Evolutionary conservation across 1,139 yeast species (phyloP).

Genomic region (Suhomyces panamericanus): DNA sequence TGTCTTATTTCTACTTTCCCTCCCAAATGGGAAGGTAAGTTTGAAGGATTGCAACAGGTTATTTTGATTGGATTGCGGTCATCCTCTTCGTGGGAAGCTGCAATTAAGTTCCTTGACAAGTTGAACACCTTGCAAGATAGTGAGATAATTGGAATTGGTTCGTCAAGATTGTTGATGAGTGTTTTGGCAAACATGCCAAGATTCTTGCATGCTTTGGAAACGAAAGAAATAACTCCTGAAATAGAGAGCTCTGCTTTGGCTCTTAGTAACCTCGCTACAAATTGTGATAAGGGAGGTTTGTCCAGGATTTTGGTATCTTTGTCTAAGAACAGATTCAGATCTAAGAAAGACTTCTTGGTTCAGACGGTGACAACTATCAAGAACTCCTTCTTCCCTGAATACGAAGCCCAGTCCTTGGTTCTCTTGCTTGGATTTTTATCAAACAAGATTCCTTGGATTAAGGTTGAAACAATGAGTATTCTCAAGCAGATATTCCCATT

Average conservation of each 20-base stretch:
- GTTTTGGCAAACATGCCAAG: slow-evolving; percentile 80
- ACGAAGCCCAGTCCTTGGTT: slow-evolving; percentile 72
- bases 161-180: slow-evolving; percentile 67
- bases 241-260: slow-evolving; percentile 59
- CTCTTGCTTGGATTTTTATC: slow-evolving; percentile 76
- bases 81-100: slow-evolving; percentile 73
- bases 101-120: slow-evolving; percentile 72
- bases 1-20: slow-evolving; percentile 87
- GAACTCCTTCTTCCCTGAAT: slow-evolving; percentile 68
- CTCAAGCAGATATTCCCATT: slow-evolving; percentile 73
- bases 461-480: slow-evolving; percentile 73
- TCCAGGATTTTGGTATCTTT: slow-evolving; percentile 76
- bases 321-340: slow-evolving; percentile 75
- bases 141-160: slow-evolving; percentile 74
- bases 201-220: slow-evolving; percentile 75
- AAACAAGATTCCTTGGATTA: slow-evolving; percentile 77
- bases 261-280: slow-evolving; percentile 61
- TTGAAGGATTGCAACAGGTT: slow-evolving; percentile 81
- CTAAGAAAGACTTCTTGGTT: slow-evolving; percentile 82
- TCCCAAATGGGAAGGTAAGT: slow-evolving; percentile 92
- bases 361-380: slow-evolving; percentile 75
- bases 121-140: slow-evolving; percentile 68
- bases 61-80: slow-evolving; percentile 84
- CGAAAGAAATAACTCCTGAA: slow-evolving; percentile 50
- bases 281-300: slow-evolving; percentile 57